Base-by-base conservation (phyloP, 768 basidiomycete genomes). In the Zangia roseola region DNA sequence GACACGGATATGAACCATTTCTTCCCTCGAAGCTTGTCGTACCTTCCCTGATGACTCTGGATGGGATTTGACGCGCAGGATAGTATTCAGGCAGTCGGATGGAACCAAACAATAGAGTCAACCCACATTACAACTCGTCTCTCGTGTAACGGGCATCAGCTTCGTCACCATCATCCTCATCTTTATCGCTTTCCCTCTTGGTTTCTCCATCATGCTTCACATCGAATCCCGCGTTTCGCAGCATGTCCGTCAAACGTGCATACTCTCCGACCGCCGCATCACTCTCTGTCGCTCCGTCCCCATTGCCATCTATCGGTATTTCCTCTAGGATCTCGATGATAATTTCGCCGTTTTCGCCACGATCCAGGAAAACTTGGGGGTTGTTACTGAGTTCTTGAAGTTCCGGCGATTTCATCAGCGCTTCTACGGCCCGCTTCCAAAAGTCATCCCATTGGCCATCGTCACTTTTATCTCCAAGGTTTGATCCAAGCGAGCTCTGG, bases 211-310 rank as follows among this genome's bases (percentile, higher is more conserved):
- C 71, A 43, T 67, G 69, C 41, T 68, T 70, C 54, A 80, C 69
- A 52, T 83, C 76, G 55, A 71, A 74, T 4, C 82, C 79, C 17
- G 77, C 80, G 21, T 73, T 77, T 21, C 77, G 77, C 36, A 88
- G 62, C 33, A 75, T 72, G 13, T 80, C 75, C 34, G 72, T 70
- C 38, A 86, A 64, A 34, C 67, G 69, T 47, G 77, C 72, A 54
- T 69, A 61, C 57, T 75, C 69, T 49, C 69, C 67, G 53, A 69
- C 57, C 55, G 70, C 68, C 38, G 69, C 55, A 51, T 71, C 66
- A 30, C 56, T 60, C 34, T 52, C 58, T 35, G 40, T 58, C 36
- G 21, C 44, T 13, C 50, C 62, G 42, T 52, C 62, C 4, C 55
- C 69, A 38, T 47, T 45, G 6, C 45, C 60, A 40, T 73, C 73